Conservation (phyloP, 2,329 filamentous ascomycete species). For the Neopestalotiopsis clavispora region DNA sequence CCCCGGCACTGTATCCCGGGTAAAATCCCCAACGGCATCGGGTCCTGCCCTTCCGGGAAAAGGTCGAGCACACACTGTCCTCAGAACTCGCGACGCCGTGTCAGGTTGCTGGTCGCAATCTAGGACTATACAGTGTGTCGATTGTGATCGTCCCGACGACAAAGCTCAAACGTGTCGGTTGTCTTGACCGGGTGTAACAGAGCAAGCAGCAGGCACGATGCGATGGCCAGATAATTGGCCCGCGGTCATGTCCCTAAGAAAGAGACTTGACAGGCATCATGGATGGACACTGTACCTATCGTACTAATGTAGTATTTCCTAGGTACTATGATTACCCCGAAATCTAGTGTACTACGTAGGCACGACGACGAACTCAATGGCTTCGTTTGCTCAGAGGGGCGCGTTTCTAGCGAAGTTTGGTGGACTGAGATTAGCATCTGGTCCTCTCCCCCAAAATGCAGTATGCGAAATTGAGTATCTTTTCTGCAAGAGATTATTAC, state of each 20-base stretch:
- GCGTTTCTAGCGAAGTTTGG: too few species aligned
- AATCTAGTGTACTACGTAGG: too few species aligned
- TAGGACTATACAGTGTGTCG: not conserved
- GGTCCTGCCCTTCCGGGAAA: slow-evolving; percentile 1
- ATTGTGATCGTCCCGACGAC: not conserved
- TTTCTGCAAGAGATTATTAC: not conserved
- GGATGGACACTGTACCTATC: too few species aligned
- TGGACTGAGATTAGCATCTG: too few species aligned
- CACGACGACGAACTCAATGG: too few species aligned
- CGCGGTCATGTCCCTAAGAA: not conserved
- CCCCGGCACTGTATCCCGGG: not conserved
- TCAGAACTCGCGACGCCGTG: not conserved
- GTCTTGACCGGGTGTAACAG: not conserved
- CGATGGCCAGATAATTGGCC: not conserved
- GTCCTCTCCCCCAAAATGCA: too few species aligned
- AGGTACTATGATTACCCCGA: too few species aligned
- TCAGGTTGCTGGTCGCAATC: not conserved
- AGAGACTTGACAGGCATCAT: not conserved
- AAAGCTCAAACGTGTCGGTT: slow-evolving; percentile 2
- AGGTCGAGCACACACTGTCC: not conserved
- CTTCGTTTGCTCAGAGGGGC: too few species aligned
- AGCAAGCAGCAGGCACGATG: not conserved
- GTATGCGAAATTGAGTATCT: too few species aligned
- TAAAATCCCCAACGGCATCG: not conserved
- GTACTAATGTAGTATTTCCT: too few species aligned